Evolutionary conservation across 2,329 filamentous ascomycete genomes (phyloP).

Genomic region (Diaporthe longicolla): DNA sequence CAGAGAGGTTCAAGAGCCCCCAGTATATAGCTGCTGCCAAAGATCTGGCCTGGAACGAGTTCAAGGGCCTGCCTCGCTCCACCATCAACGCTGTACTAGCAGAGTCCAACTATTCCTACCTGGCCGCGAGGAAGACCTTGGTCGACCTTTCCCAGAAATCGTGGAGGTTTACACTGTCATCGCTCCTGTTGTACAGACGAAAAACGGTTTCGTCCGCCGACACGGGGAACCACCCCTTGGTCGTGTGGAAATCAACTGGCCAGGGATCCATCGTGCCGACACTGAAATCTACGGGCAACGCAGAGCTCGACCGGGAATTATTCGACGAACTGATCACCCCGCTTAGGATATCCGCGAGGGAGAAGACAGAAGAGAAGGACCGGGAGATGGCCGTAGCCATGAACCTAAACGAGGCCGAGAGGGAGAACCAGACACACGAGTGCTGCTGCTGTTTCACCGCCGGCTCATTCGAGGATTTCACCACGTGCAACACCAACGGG

Average conservation of each 20-base stretch:
- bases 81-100: constrained; percentile 84
- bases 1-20: constrained; percentile 77
- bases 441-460: constrained; percentile 85
- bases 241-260: constrained; percentile 71
- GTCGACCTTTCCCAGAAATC: constrained; percentile 79
- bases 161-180: constrained; percentile 82
- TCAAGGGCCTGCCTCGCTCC: constrained; percentile 79
- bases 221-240: constrained; percentile 72
- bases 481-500: constrained; percentile 76
- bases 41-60: constrained; percentile 79
- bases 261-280: constrained; percentile 71
- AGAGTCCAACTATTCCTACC: constrained; percentile 85
- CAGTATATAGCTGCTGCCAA: constrained; percentile 79
- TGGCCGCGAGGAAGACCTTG: constrained; percentile 78
- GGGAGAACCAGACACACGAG: constrained; percentile 71
- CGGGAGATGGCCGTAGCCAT: constrained; percentile 65
- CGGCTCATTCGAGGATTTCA: constrained; percentile 79
- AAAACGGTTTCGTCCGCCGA: constrained; percentile 68
- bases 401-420: constrained; percentile 72
- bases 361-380: constrained; percentile 65
- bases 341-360: constrained; percentile 60
- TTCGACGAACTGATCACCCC: constrained; percentile 70
- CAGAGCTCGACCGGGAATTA: constrained; percentile 74
- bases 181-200: constrained; percentile 74
- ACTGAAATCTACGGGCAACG: constrained; percentile 75